Conservation (phyloP, 305 asterid species). For the Fraxinus greggii region DNA sequence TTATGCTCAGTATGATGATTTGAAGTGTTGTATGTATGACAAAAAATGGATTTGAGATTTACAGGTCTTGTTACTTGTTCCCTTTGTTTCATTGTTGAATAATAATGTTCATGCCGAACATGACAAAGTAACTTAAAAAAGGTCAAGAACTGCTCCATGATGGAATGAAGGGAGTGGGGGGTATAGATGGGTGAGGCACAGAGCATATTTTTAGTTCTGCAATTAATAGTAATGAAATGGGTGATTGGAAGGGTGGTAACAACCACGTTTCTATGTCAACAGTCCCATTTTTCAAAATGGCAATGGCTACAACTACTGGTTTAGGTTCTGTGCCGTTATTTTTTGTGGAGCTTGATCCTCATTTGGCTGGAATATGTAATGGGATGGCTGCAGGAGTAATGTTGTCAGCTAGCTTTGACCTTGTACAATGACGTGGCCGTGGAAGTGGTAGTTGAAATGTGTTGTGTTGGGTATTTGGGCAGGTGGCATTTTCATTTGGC, state of each 20-base stretch:
- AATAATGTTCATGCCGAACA: conserved; percentile 35
- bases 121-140: conserved; percentile 37
- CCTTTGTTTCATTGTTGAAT: conserved; percentile 37
- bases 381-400: conserved; percentile 98
- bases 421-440: conserved; percentile 82
- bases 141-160: conserved; percentile 60
- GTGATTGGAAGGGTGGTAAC: conserved; percentile 45
- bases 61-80: conserved; percentile 38
- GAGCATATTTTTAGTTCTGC: conserved; percentile 52
- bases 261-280: conserved; percentile 74
- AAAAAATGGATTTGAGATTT: conserved; percentile 44
- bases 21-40: conserved; percentile 13
- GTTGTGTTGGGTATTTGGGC: conserved; percentile 79
- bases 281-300: conserved; percentile 76
- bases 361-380: conserved; percentile 92
- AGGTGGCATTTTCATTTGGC: conserved; percentile 83
- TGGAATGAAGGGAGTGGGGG: conserved; percentile 56
- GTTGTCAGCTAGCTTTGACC: conserved; percentile 98
- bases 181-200: conserved; percentile 83
- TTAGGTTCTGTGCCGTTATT: conserved; percentile 94
- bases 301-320: conserved; percentile 95
- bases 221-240: conserved; percentile 32
- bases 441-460: conserved; percentile 80
- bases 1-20: conserved; percentile 16
- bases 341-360: conserved; percentile 91